A percentile compares a stretch with the other conserved stretches of the same genome.
phyloP scores from a whole-genome alignment of 495 filamentous ascomycete species.

The Podospora pseudoanserina region DNA sequence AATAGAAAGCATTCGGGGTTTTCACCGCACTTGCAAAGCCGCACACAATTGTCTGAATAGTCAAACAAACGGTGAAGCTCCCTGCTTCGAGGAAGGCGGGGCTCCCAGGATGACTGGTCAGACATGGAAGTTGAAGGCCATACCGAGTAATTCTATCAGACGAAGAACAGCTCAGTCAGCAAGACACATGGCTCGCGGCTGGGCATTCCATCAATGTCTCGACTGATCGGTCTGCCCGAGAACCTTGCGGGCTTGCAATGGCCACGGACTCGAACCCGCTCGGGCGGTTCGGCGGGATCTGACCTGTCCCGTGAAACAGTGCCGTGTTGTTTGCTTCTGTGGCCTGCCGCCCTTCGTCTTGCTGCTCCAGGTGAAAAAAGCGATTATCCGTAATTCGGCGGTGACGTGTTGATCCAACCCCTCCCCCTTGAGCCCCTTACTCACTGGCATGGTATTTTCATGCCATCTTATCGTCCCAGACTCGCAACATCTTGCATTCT shows the following conservation, averaged over 20 bases:
- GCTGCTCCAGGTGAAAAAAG: not conserved
- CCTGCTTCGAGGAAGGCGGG: not conserved
- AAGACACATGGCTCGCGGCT: not conserved
- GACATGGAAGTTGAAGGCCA: not conserved
- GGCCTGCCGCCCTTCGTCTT: not conserved
- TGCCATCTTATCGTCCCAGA: not conserved
- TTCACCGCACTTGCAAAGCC: not conserved
- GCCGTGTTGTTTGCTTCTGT: not conserved
- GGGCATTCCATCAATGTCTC: not conserved
- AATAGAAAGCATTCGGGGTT: not conserved
- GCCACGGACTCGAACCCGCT: not conserved
- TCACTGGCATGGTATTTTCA: not conserved
- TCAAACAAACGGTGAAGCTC: not conserved
- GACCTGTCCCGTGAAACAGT: not conserved
- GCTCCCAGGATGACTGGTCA: not conserved
- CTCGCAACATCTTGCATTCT: not conserved
- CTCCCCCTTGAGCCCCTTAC: not conserved
- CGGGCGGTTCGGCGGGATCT: constrained; percentile 20
- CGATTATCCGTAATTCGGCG: not conserved
- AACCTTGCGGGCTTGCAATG: not conserved
- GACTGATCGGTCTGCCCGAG: not conserved
- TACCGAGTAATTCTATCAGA: not conserved
- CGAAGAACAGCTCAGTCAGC: not conserved
- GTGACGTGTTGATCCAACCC: not conserved
- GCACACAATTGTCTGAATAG: not conserved